phyloP scores from a whole-genome alignment of 139 green algal genomes.

The Nannochloris sp. region DNA sequence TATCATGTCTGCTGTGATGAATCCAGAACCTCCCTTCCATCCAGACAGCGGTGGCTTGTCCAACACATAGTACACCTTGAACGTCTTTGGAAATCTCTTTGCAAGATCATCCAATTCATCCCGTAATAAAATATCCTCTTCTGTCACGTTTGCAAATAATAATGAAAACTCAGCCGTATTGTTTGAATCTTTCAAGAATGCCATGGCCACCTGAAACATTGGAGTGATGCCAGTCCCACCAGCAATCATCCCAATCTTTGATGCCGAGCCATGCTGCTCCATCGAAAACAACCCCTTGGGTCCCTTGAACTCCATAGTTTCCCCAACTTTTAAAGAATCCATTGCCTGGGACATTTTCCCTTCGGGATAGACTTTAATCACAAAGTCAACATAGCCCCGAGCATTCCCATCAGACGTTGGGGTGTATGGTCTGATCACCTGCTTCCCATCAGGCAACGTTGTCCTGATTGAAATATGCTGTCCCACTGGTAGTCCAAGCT shows the following conservation, averaged over 20 bases:
- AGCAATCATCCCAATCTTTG: constrained; percentile 79
- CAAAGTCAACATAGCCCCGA: constrained; percentile 64
- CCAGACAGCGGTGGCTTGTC: constrained; percentile 35
- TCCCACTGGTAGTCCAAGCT: constrained; percentile 70
- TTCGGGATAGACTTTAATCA: constrained; percentile 83
- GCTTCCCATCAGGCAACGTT: constrained; percentile 36
- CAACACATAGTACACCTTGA: constrained; percentile 56
- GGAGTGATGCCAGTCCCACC: constrained; percentile 92
- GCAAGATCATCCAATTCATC: constrained; percentile 50
- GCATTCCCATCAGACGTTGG: constrained; percentile 51
- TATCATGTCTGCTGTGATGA: constrained; percentile 73
- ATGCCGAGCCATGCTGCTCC: constrained; percentile 49
- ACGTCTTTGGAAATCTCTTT: constrained; percentile 32
- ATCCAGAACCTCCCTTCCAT: constrained; percentile 66
- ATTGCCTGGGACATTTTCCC: constrained; percentile 84
- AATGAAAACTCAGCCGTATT: constrained; percentile 59
- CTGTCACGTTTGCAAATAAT: constrained; percentile 79
- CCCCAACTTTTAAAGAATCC: constrained; percentile 60
- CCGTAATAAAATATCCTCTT: constrained; percentile 84
- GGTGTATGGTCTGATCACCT: constrained; percentile 68
- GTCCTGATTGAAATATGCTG: constrained; percentile 74
- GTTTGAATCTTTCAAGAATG: constrained; percentile 54
- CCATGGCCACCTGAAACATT: constrained; percentile 74
- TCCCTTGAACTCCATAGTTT: constrained; percentile 76
- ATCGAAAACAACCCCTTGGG: constrained; percentile 78